Percentiles rank a stretch among this genome's conserved stretches.
Conservation (phyloP, 768 basidiomycete genomes). For the Termitomyces sp. region DNA sequence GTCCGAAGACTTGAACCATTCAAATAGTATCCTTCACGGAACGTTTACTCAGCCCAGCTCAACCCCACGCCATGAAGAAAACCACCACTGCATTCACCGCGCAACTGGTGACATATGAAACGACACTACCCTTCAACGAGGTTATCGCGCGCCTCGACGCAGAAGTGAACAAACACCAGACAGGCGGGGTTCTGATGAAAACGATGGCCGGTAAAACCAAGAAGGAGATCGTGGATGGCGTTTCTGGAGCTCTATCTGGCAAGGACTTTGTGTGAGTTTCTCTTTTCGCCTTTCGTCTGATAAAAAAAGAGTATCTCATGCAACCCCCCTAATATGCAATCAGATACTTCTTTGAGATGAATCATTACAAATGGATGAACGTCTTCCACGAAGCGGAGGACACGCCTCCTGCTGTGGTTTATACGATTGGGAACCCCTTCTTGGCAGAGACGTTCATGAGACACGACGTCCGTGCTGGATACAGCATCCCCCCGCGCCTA, state of each 20-base stretch:
- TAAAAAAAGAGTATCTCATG: no score
- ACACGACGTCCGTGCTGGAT: slow-evolving; percentile 22
- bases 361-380: slow-evolving; percentile 31
- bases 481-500: slow-evolving; percentile 28
- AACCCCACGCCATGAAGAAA: slow-evolving; percentile 16
- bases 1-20: no score
- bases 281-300: no score
- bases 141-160: slow-evolving; percentile 39
- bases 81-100: slow-evolving; percentile 28
- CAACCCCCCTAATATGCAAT: no score
- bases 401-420: slow-evolving; percentile 29
- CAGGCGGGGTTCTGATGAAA: slow-evolving; percentile 18
- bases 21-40: no score
- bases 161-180: slow-evolving; percentile 33
- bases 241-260: slow-evolving; percentile 24
- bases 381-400: slow-evolving; percentile 18
- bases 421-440: slow-evolving; percentile 33
- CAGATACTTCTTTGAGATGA: slow-evolving; percentile 38
- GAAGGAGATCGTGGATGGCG: slow-evolving; percentile 28
- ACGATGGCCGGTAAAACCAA: slow-evolving; percentile 22
- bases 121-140: slow-evolving; percentile 29
- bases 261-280: slow-evolving; percentile 42
- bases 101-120: slow-evolving; percentile 37
- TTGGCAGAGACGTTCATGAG: slow-evolving; percentile 27
- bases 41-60: neutral